Conservation (phyloP, 805 yeast genomes). For the Wickerhamomyces queroliae region DNA sequence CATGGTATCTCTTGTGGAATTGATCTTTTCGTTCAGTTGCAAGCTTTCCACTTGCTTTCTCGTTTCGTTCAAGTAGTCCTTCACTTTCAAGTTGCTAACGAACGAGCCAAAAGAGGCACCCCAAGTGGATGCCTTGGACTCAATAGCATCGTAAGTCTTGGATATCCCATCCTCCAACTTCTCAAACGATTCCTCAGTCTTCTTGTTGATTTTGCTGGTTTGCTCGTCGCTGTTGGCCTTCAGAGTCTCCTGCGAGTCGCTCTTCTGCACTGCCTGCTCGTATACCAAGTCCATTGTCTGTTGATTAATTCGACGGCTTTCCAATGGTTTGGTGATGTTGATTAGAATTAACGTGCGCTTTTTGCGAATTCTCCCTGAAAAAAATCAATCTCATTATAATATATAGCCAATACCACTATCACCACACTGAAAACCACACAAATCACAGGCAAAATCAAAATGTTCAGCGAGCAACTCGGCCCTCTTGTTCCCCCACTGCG, state of each 20-base stretch:
- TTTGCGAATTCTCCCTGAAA: too few relatives aligned
- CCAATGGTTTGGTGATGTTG: too few relatives aligned
- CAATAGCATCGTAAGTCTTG: conserved; percentile 40
- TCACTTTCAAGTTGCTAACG: conserved; percentile 28
- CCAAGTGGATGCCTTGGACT: conserved; percentile 31
- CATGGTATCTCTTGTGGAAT: background rate
- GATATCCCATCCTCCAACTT: conserved; percentile 51
- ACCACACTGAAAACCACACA: conserved; percentile 1
- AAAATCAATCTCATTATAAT: too few relatives aligned
- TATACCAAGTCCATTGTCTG: conserved; percentile 22
- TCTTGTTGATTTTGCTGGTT: conserved; percentile 27
- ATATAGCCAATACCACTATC: too few relatives aligned
- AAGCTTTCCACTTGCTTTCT: conserved; percentile 16
- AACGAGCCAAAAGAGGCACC: conserved; percentile 31
- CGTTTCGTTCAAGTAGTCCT: conserved; percentile 24
- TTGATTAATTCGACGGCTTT: too few relatives aligned
- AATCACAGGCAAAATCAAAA: conserved; percentile 1
- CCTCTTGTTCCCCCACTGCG: conserved; percentile 67
- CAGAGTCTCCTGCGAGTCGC: conserved; percentile 16
- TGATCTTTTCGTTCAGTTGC: conserved; percentile 17
- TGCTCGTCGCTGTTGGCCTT: conserved; percentile 14
- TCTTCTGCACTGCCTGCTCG: conserved; percentile 19
- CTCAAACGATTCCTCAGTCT: conserved; percentile 48
- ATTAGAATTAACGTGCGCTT: too few relatives aligned
- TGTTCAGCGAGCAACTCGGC: background rate